Conservation (phyloP, 1,284 basidiomycete genomes). For the Phellopilus nigrolimitatus region DNA sequence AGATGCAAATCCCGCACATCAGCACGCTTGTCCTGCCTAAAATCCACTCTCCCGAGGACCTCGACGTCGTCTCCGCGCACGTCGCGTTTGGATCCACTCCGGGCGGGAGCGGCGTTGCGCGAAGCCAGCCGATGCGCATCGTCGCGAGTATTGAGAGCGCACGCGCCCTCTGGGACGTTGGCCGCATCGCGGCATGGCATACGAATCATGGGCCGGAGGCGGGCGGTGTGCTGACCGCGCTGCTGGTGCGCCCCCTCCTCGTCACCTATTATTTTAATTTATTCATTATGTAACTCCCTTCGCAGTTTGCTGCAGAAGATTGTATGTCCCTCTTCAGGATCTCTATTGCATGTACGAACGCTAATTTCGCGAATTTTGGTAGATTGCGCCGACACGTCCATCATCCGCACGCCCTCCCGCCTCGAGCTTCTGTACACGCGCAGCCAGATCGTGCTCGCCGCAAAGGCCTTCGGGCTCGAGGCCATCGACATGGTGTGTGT, state of each 20-base stretch:
- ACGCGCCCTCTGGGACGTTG: slow-evolving; percentile 53
- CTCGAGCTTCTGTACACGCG: slow-evolving; percentile 81
- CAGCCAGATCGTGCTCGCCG: slow-evolving; percentile 79
- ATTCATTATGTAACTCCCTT: slow-evolving; percentile 3
- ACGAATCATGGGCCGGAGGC: slow-evolving; percentile 35
- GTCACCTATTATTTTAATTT: slow-evolving; percentile 13
- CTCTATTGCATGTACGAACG: slow-evolving; percentile 1
- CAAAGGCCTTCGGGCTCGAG: slow-evolving; percentile 79
- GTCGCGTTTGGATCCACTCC: slow-evolving; percentile 32
- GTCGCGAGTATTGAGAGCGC: slow-evolving; percentile 83
- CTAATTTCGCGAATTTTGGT: slow-evolving; percentile 11
- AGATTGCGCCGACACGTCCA: slow-evolving; percentile 85
- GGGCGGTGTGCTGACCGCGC: slow-evolving; percentile 49
- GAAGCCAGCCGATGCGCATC: slow-evolving; percentile 44
- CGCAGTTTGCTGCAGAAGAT: slow-evolving; percentile 86
- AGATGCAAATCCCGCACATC: slow-evolving; percentile 47
- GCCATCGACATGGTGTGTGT: slow-evolving; percentile 95
- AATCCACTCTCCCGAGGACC: slow-evolving; percentile 62
- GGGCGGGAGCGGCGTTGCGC: too few species aligned
- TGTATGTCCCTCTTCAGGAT: slow-evolving; percentile 44
- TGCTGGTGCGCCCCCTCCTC: slow-evolving; percentile 38
- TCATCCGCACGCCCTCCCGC: slow-evolving; percentile 73
- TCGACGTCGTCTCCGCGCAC: slow-evolving; percentile 55
- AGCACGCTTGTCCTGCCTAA: slow-evolving; percentile 74
- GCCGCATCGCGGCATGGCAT: slow-evolving; percentile 62